Base-by-base conservation (phyloP, 2,329 filamentous ascomycete species). In the Diaporthe longicolla region DNA sequence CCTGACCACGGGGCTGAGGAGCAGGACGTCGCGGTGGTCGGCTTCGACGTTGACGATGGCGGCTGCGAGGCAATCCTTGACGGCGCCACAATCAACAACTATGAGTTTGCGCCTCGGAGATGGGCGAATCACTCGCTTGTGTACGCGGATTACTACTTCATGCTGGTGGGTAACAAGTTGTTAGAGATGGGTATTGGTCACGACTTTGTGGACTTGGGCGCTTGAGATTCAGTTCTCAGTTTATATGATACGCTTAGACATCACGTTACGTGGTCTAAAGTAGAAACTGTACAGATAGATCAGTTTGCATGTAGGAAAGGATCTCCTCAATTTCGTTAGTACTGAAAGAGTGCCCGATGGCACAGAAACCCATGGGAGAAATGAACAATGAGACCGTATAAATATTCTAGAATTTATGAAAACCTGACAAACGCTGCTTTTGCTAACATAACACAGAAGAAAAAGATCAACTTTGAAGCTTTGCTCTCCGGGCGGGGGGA, bases 121-220 rank as follows among this genome's bases (percentile, higher is more conserved):
- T 87, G 85, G 78, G 82, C 82, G 8, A 80, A 87, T 70, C 85
- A 87, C 77, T 85, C 86, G 0, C 74, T 88, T 26, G 85, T 88
- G 0, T 88, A 88, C 77, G 86, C 86, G 0, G 86, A 88, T 74
- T 88, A 88, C 76, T 87, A 82, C 72, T 82, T 87, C 43, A 73
- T 88, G 19, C 79, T 86, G 43, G 82, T 86, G 48, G 86, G 86
- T 9, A 88, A 88, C 70, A 83, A 83, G 72, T 73, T 86, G n/a
- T 73, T 86, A 63, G 77, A 80, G 3, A 79, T 81, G 79, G 76
- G 79, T 5, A 73, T 78, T 40, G 71, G 65, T 32, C 29, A 68
- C 17, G 40, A 9, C 1, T 48, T 63, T 29, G 59, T 29, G 8
- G 24, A 40, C 17, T 4, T 13, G 2, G 17, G 17, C 24, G 59